Evolutionary conservation across 176 grass and related monocot species (phyloP).

Genomic region (Echinochloa phyllopogon): DNA sequence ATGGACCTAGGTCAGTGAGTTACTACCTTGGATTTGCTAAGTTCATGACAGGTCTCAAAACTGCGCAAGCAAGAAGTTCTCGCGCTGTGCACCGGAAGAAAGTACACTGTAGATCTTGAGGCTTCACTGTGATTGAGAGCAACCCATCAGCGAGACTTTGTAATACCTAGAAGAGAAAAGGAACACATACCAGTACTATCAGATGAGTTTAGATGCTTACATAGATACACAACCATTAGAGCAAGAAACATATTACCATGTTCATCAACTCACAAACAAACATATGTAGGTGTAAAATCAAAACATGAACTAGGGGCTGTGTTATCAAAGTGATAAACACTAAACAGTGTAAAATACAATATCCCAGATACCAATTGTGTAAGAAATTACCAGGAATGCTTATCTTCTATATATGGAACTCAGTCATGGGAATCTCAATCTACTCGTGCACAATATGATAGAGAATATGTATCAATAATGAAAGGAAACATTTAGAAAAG

Average conservation of each 20-base stretch:
- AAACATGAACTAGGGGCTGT: constrained; percentile 7
- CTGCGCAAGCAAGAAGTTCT: constrained; percentile 93
- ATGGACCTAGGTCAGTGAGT: constrained; percentile 16
- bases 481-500: not conserved
- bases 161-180: constrained; percentile 67
- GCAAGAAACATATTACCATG: not conserved
- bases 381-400: constrained; percentile 1
- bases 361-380: constrained; percentile 16
- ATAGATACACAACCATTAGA: constrained; percentile 9
- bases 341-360: not conserved
- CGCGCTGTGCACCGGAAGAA: constrained; percentile 78
- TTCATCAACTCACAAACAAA: constrained; percentile 34
- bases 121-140: constrained; percentile 68
- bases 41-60: constrained; percentile 87
- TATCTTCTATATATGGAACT: constrained; percentile 20
- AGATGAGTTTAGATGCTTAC: constrained; percentile 29
- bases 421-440: not conserved
- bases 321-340: constrained; percentile 10
- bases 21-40: constrained; percentile 91
- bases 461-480: not conserved
- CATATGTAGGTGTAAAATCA: constrained; percentile 3
- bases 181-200: constrained; percentile 19
- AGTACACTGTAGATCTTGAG: constrained; percentile 81
- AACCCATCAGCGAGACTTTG: constrained; percentile 76
- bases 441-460: not conserved